These are phyloP conservation scores for Cinnamomum micranthum DNA, from an alignment of 164 flowering plant species.

Conservation along the genomic window DNA sequence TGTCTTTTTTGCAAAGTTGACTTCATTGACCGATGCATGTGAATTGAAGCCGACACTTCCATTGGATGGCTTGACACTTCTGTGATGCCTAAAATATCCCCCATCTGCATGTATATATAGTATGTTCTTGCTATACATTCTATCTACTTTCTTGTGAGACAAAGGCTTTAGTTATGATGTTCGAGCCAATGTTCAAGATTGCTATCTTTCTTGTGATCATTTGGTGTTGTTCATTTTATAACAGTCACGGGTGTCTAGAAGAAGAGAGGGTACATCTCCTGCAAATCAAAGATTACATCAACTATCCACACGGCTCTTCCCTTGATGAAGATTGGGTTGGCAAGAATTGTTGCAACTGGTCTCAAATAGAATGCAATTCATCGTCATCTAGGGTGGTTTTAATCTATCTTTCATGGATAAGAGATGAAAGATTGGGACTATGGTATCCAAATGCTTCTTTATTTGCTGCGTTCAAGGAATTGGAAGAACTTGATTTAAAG, in stretches of 20 bases:
- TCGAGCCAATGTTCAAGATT: no score
- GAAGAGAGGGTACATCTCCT: constrained; percentile 2
- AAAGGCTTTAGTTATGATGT: no score
- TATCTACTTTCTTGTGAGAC: no score
- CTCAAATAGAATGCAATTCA: not conserved
- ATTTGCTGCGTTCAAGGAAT: not conserved
- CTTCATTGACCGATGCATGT: no score
- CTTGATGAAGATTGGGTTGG: not conserved
- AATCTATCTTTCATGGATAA: not conserved
- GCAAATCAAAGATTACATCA: not conserved
- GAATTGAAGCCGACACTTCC: no score
- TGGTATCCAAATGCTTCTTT: constrained; percentile 5
- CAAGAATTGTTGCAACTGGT: not conserved
- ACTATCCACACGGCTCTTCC: not conserved
- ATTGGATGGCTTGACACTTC: no score
- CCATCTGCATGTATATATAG: no score
- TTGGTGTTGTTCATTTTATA: no score
- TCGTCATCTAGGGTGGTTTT: not conserved
- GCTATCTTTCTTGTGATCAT: no score
- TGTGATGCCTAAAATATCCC: no score
- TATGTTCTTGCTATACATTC: no score
- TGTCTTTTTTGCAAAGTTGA: no score
- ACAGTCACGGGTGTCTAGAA: not conserved
- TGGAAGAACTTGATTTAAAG: not conserved
- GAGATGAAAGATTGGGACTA: not conserved